Evolutionary conservation across 257 asterid genomes (phyloP).

Genomic region (Forsythia suspensa): DNA sequence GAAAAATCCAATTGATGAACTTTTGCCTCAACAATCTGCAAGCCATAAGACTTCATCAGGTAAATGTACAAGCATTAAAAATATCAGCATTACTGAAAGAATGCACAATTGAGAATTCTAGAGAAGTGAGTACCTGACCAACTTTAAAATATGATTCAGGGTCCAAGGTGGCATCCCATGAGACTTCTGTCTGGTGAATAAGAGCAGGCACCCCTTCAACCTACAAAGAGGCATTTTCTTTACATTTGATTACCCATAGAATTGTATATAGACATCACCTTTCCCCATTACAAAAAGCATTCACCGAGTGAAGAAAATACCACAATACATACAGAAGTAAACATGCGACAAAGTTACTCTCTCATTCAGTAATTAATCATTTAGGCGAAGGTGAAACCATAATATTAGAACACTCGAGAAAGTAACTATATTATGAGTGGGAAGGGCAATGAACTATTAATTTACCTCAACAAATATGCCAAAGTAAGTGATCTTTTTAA

Average conservation of each 20-base stretch:
- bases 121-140: slow-evolving; percentile 65
- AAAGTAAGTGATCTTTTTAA: slow-evolving; percentile 83
- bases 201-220: slow-evolving; percentile 92
- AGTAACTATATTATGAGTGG: slow-evolving; percentile 4
- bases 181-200: slow-evolving; percentile 93
- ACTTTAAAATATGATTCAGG: slow-evolving; percentile 78
- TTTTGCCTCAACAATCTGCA: slow-evolving; percentile 90
- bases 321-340: slow-evolving; percentile 1
- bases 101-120: neutral
- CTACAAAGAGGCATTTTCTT: slow-evolving; percentile 36
- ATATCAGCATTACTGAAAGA: neutral
- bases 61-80: slow-evolving; percentile 10
- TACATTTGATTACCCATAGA: slow-evolving; percentile 6
- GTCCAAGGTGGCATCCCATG: slow-evolving; percentile 95
- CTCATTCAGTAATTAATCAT: neutral
- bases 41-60: slow-evolving; percentile 8
- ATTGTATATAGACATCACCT: neutral
- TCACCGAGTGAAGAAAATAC: neutral
- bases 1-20: slow-evolving; percentile 89
- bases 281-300: neutral
- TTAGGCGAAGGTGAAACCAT: slow-evolving; percentile 4
- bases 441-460: neutral
- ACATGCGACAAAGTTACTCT: neutral
- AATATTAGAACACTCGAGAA: neutral
- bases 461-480: slow-evolving; percentile 95